Evolutionary conservation across 108 stramenopile genomes (phyloP).

Genomic region (Nitzschia inconspicua): DNA sequence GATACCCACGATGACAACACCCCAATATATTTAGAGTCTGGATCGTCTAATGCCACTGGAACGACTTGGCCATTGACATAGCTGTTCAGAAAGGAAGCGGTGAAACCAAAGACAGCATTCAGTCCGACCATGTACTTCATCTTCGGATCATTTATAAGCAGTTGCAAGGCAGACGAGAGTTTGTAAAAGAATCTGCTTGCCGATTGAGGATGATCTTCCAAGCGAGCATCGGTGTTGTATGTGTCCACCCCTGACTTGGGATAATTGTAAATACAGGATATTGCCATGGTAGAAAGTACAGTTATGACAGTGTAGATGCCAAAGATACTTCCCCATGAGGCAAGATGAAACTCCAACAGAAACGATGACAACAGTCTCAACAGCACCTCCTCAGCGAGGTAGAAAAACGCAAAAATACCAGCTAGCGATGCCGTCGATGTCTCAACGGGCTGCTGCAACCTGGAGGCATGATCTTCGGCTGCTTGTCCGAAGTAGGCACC

Average conservation of each 20-base stretch:
- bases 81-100: slow-evolving; percentile 60
- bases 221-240: neutral
- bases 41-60: slow-evolving; percentile 49
- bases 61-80: slow-evolving; percentile 79
- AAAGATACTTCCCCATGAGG: slow-evolving; percentile 60
- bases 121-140: slow-evolving; percentile 79
- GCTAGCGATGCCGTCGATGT: slow-evolving; percentile 56
- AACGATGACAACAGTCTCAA: slow-evolving; percentile 61
- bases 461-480: slow-evolving; percentile 48
- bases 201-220: neutral
- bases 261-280: slow-evolving; percentile 41
- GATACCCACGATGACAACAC: slow-evolving; percentile 52
- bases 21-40: slow-evolving; percentile 55
- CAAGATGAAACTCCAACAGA: slow-evolving; percentile 23
- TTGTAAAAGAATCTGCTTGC: too few species aligned
- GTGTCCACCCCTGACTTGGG: neutral
- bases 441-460: slow-evolving; percentile 1
- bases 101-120: slow-evolving; percentile 72
- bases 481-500: slow-evolving; percentile 69
- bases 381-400: slow-evolving; percentile 62
- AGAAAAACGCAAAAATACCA: slow-evolving; percentile 75
- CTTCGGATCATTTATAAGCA: slow-evolving; percentile 61
- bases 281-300: slow-evolving; percentile 31
- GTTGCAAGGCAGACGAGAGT: slow-evolving; percentile 50
- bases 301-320: slow-evolving; percentile 54